Evolutionary conservation across 257 asterid species (phyloP).

Genomic region (Marsdenia floribunda): DNA sequence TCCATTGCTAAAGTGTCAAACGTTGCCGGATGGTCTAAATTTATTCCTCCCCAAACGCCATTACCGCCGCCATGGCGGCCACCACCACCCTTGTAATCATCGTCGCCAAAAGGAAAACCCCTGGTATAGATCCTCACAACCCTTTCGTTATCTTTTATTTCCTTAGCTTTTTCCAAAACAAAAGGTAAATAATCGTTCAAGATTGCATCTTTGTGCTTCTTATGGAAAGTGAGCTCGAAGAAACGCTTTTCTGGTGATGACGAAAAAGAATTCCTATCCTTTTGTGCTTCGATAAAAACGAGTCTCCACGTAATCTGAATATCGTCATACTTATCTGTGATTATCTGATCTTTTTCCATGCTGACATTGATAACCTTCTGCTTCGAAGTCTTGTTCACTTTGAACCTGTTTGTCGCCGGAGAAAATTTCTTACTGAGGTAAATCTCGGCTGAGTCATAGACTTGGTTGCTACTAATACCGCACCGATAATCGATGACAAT

Average conservation of each 20-base stretch:
- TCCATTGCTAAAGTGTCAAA: slow-evolving; percentile 75
- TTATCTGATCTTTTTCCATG: slow-evolving; percentile 52
- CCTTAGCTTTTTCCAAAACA: slow-evolving; percentile 47
- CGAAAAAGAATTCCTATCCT: neutral
- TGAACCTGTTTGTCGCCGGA: slow-evolving; percentile 44
- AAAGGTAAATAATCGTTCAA: slow-evolving; percentile 52
- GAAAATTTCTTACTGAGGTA: slow-evolving; percentile 55
- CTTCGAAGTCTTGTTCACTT: slow-evolving; percentile 43
- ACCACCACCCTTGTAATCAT: slow-evolving; percentile 27
- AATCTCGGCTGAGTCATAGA: slow-evolving; percentile 58
- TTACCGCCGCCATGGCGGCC: no score
- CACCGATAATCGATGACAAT: slow-evolving; percentile 61
- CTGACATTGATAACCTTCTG: slow-evolving; percentile 41
- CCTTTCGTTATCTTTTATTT: slow-evolving; percentile 38
- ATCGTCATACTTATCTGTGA: slow-evolving; percentile 28
- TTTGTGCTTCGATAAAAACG: slow-evolving; percentile 40
- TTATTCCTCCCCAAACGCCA: slow-evolving; percentile 41
- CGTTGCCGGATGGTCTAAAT: slow-evolving; percentile 70
- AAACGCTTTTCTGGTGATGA: slow-evolving; percentile 39
- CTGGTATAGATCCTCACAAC: slow-evolving; percentile 61
- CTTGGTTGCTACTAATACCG: slow-evolving; percentile 51
- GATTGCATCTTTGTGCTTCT: slow-evolving; percentile 27
- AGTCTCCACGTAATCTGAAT: slow-evolving; percentile 54
- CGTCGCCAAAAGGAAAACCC: slow-evolving; percentile 44
- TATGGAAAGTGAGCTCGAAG: slow-evolving; percentile 63